Base-by-base conservation (phyloP, 225 moss, liverwort and hornwort genomes). In the Polytrichum commune region DNA sequence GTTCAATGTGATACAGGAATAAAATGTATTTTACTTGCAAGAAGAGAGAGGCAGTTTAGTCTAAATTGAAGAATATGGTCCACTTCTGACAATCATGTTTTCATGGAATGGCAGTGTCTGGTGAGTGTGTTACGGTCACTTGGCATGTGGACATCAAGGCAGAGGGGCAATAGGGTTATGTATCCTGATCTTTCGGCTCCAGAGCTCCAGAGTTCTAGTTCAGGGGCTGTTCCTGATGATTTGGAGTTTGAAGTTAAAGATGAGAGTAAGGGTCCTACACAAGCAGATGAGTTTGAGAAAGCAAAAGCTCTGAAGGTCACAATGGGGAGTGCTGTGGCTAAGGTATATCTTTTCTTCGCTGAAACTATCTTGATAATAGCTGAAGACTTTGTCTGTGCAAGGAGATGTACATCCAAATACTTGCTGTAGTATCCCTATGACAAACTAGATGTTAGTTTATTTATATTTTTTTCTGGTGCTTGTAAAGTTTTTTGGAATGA, bases 231-330 rank as follows among this genome's bases (percentile, higher is more conserved):
- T 80, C 35, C 60, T 80, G 79, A 87, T 13, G 82, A 76, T 71
- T 77, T 76, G 78, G 95, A 99, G 28, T 25, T 65, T 24, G 95
- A 91, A 76, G 75, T 69, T 46, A 98, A 86, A 81, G 93, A 98
- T 76, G 89, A 89, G 28, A 62, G 46, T 24, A 92, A 95, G 77
- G 82, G 80, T 73, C 85, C 86, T 76, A 92, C 89, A 13, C 96
- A 96, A 74, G 88, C 96, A 75, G 88, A 93, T 82, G 89, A 93
- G 73, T 91, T 99, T 62, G 98, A 90, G 68, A 99, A 91, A 84
- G 98, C 98, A 20, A 99, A 99, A 87, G 98, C 90, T 68, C 84
- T 83, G 68, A 95, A 99, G 77, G 91, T 91, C 28, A 93, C 91
- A 32, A 87, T 93, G 95, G 93, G 92, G 82, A 85, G 83, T 82